Percentiles rank a stretch among this genome's conserved stretches.
phyloP scores from a whole-genome alignment of 345 rosid genomes.

The Camelina neglecta region DNA sequence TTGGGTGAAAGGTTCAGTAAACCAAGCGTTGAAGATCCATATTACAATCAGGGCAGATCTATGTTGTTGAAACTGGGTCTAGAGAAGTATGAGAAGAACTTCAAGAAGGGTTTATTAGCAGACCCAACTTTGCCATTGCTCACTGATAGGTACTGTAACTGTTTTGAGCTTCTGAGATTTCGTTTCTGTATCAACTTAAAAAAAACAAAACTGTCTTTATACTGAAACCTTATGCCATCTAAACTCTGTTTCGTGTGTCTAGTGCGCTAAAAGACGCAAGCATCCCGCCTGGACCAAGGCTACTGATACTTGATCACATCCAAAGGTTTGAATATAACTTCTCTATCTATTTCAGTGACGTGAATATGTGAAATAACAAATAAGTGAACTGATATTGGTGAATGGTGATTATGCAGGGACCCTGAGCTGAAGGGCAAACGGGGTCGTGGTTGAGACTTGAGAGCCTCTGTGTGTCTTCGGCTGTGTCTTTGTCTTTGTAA shows the following conservation, averaged over 20 bases:
- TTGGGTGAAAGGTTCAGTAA: slow-evolving; percentile 71
- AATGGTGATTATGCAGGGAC: slow-evolving; percentile 54
- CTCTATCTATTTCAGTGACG: not conserved
- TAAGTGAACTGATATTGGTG: not conserved
- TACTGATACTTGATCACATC: slow-evolving; percentile 82
- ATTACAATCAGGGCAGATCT: slow-evolving; percentile 59
- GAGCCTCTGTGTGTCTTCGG: not conserved
- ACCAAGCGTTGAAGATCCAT: slow-evolving; percentile 62
- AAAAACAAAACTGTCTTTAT: not conserved
- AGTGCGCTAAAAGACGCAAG: slow-evolving; percentile 92
- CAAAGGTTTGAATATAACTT: slow-evolving; percentile 60
- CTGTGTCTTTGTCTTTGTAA: not conserved
- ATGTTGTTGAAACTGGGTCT: slow-evolving; percentile 80
- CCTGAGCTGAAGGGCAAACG: slow-evolving; percentile 62
- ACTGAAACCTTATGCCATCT: not conserved
- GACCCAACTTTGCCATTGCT: slow-evolving; percentile 86
- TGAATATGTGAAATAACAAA: not conserved
- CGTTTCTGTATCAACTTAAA: not conserved
- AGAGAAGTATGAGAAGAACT: slow-evolving; percentile 89
- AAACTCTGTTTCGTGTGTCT: slow-evolving; percentile 37
- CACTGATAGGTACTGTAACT: slow-evolving; percentile 68
- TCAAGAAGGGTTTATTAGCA: slow-evolving; percentile 83
- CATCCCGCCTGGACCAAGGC: slow-evolving; percentile 97
- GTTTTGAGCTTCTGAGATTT: slow-evolving; percentile 11
- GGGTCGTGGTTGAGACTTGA: slow-evolving; percentile 43